Conservation (phyloP, 257 asterid genomes). For the Fraxinus cuspidata region DNA sequence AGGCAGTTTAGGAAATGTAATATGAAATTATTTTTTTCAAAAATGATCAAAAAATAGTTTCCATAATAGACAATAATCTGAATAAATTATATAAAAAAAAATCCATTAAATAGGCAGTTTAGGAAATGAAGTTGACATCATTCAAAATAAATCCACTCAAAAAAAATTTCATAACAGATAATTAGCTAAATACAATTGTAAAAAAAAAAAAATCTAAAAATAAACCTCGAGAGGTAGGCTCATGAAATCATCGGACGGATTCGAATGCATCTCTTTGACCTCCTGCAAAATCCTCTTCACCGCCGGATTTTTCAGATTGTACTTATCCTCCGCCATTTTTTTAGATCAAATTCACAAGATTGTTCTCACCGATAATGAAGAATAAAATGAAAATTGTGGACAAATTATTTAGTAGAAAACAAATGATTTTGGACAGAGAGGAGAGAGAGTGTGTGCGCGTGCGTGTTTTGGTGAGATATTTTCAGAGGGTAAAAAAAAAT, state of each 20-base stretch:
- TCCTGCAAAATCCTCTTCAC: conserved; percentile 96
- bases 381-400: conserved; percentile 12
- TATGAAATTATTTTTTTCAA: not conserved
- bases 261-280: conserved; percentile 91
- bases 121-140: not conserved
- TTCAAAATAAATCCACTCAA: not conserved
- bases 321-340: conserved; percentile 75
- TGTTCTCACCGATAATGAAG: conserved; percentile 8
- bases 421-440: not conserved
- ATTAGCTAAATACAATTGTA: not conserved
- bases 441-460: not conserved
- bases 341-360: conserved; percentile 37
- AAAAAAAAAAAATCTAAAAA: not conserved
- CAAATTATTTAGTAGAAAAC: not conserved
- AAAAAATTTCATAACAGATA: not conserved
- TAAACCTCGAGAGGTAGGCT: conserved; percentile 95
- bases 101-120: not conserved
- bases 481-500: not conserved
- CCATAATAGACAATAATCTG: conserved; percentile 11
- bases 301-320: conserved; percentile 82
- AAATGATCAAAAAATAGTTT: not conserved
- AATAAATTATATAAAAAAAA: not conserved
- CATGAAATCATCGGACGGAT: conserved; percentile 90
- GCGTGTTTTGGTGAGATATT: not conserved
- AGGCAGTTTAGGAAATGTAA: not conserved